Evolutionary conservation across 108 stramenopile genomes (phyloP).

Genomic region (Discostella pseudostelligera): DNA sequence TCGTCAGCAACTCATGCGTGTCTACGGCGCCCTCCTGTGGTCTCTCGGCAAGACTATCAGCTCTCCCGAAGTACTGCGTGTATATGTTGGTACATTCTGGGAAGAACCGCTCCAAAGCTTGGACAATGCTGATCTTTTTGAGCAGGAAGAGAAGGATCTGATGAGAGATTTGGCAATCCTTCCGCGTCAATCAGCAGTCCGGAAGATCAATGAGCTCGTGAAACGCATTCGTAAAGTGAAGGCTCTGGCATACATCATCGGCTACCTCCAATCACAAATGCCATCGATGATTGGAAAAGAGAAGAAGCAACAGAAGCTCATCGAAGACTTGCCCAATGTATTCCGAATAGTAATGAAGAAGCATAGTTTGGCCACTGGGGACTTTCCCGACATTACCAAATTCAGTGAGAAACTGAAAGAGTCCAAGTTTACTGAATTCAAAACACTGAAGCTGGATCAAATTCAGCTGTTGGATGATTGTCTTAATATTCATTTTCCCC

Average conservation of each 20-base stretch:
- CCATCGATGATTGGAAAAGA: conserved; percentile 94
- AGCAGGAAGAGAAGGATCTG: conserved; percentile 92
- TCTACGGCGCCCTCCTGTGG: conserved; percentile 99
- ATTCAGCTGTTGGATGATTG: conserved; percentile 52
- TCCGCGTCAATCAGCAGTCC: conserved; percentile 94
- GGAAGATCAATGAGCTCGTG: conserved; percentile 98
- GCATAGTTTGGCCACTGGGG: conserved; percentile 90
- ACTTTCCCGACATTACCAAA: conserved; percentile 76
- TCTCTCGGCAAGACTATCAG: conserved; percentile 93
- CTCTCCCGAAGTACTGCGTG: conserved; percentile 94
- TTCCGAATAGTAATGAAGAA: conserved; percentile 92
- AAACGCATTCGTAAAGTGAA: conserved; percentile 97
- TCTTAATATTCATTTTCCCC: conserved; percentile 49
- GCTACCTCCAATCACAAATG: conserved; percentile 95
- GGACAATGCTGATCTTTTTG: conserved; percentile 86
- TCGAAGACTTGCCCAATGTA: conserved; percentile 89
- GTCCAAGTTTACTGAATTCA: conserved; percentile 78
- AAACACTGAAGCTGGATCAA: conserved; percentile 42
- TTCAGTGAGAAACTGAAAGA: conserved; percentile 81
- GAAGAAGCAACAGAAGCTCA: conserved; percentile 96
- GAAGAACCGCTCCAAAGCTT: conserved; percentile 71
- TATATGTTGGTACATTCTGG: conserved; percentile 98
- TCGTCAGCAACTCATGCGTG: conserved; percentile 97
- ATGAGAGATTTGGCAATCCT: conserved; percentile 92
- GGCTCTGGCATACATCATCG: conserved; percentile 92